Conservation (phyloP, 2,329 filamentous ascomycete species). For the Pseudocercospora vitis region DNA sequence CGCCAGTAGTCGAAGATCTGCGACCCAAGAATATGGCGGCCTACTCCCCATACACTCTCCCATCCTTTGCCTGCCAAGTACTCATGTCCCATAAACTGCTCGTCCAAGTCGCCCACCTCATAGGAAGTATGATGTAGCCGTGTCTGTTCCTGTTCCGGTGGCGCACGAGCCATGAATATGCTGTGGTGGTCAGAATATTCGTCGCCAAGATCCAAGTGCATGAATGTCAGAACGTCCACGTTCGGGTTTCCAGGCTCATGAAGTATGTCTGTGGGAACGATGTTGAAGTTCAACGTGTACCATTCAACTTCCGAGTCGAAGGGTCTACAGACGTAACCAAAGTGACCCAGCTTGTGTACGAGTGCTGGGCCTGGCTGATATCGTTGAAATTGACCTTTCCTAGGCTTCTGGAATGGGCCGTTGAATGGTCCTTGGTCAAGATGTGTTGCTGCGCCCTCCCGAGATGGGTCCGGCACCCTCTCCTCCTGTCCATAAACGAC, state of each 20-base stretch:
- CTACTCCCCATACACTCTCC: conserved; percentile 67
- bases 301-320: conserved; percentile 40
- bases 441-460: conserved; percentile 4
- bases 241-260: conserved; percentile 24
- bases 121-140: conserved; percentile 66
- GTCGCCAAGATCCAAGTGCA: conserved; percentile 55
- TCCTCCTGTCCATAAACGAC: conserved; percentile 11
- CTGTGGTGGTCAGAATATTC: conserved; percentile 56
- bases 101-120: conserved; percentile 71
- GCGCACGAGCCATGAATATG: conserved; percentile 50
- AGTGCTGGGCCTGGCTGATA: conserved; percentile 18
- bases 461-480: background rate
- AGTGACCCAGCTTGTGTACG: conserved; percentile 41
- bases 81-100: conserved; percentile 68
- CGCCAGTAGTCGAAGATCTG: conserved; percentile 71
- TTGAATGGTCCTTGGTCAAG: conserved; percentile 9
- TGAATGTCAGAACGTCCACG: conserved; percentile 44
- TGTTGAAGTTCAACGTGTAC: conserved; percentile 46
- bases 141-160: conserved; percentile 32
- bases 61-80: conserved; percentile 50
- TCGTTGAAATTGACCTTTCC: conserved; percentile 15
- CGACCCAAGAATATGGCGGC: conserved; percentile 42
- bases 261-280: conserved; percentile 42
- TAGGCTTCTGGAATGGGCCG: conserved; percentile 14
- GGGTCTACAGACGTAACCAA: conserved; percentile 38